phyloP scores from a whole-genome alignment of 257 asterid species.

The Solanum sitiens region DNA sequence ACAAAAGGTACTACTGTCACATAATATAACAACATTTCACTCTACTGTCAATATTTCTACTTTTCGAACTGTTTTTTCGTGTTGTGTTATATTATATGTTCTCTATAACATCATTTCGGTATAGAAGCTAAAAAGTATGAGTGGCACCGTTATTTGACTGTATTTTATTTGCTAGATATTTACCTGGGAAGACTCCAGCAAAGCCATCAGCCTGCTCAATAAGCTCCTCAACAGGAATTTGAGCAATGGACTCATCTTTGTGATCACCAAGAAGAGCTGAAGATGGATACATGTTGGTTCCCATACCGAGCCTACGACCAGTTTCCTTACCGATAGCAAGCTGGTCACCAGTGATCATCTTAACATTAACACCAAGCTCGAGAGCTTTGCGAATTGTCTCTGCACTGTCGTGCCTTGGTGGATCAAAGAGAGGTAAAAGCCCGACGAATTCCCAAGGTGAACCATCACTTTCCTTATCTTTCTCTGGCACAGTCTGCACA shows the following conservation, averaged over 20 bases:
- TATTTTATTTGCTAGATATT: not conserved
- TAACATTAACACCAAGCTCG: constrained; percentile 54
- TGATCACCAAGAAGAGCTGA: constrained; percentile 64
- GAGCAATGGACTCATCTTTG: constrained; percentile 43
- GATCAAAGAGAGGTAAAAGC: constrained; percentile 54
- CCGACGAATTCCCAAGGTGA: constrained; percentile 62
- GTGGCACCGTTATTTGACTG: not conserved
- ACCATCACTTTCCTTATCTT: constrained; percentile 34
- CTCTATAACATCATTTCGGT: not conserved
- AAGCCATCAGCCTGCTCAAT: constrained; percentile 83
- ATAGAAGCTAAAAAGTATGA: not conserved
- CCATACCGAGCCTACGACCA: constrained; percentile 83
- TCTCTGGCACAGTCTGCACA: constrained; percentile 33
- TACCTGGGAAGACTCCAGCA: constrained; percentile 87
- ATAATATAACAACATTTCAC: not conserved
- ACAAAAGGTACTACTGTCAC: not conserved
- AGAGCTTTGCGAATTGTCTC: constrained; percentile 60
- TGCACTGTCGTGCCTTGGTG: constrained; percentile 72
- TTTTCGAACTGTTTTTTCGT: not conserved
- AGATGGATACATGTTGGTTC: constrained; percentile 80
- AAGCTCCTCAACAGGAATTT: constrained; percentile 56
- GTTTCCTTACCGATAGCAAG: constrained; percentile 80
- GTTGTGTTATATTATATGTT: not conserved
- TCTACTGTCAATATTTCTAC: not conserved
- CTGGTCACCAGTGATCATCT: constrained; percentile 83